Evolutionary conservation across 2,329 filamentous ascomycete species (phyloP), one percentile per base, ranked within the genome.

Genomic region (Harringtonia aguacate): DNA sequence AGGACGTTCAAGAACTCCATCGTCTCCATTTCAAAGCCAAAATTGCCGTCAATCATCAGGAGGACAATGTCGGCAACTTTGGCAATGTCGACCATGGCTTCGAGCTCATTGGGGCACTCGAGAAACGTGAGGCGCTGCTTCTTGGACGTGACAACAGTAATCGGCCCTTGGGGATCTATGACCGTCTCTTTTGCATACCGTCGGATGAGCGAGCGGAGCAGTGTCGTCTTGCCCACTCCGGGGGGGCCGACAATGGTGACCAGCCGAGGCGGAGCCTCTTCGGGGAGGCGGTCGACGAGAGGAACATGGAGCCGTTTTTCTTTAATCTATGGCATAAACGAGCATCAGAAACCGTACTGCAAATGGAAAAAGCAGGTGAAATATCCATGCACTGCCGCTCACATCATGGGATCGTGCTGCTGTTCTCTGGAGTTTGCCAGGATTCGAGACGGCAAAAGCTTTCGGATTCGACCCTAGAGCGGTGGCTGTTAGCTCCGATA

Each of bases 21-120:
- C 0, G 92, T 98, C 72, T 98, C 92, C 92, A 98, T 98, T 66
- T 98, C 92, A 59, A 98, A 98, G 14, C 92, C 94, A 57, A 85
- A 98, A 65, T 97, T 97, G 45, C 92, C 94, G 59, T 98, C 92
- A 55, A 98, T 98, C 86, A 98, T 92, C 45, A 98, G 75, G 40
- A 98, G 73, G 7, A 97, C 86, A 56, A 98, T 95, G 61, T 98
- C 92, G 17, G 94, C 92, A 36, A 98, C 86, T 65, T 98, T 98
- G 47, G 92, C 86, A 45, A 95, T 76, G 63, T 98, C 92, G 51
- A 98, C 89, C 86, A 97, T 95, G 52, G 86, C 84, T 50, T 94
- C 89, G 43, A 98, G 77, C 55, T 92, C 88, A 59, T 97, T 90
- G n/a, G 94, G 89, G 58, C 87, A 95, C 76, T 98, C 92, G 58